Evolutionary conservation across 495 filamentous ascomycete genomes (phyloP).

Genomic region (Oleoguttula mirabilis): DNA sequence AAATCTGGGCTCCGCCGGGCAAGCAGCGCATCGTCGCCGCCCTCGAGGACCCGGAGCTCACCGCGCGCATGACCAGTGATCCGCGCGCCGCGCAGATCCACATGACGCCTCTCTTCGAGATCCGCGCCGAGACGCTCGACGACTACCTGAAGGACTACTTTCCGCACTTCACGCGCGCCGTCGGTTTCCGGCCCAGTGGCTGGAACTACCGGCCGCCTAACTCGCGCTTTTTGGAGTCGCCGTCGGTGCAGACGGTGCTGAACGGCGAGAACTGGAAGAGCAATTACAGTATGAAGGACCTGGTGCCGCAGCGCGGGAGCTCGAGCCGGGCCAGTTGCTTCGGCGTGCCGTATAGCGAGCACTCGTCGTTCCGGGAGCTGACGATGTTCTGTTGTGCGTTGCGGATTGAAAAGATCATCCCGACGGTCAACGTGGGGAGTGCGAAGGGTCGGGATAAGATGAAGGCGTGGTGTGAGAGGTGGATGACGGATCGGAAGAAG

Average conservation of each 20-base stretch:
- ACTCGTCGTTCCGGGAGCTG: constrained; percentile 85
- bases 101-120: constrained; percentile 91
- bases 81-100: constrained; percentile 85
- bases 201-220: constrained; percentile 78
- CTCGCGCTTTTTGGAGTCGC: constrained; percentile 49
- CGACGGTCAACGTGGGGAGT: constrained; percentile 84
- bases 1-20: constrained; percentile 74
- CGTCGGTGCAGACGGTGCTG: constrained; percentile 56
- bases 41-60: constrained; percentile 75
- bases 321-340: constrained; percentile 67
- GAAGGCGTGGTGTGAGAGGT: constrained; percentile 83
- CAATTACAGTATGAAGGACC: constrained; percentile 48
- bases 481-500: constrained; percentile 73
- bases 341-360: constrained; percentile 89
- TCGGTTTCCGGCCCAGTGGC: constrained; percentile 85
- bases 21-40: constrained; percentile 76
- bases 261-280: constrained; percentile 62
- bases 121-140: constrained; percentile 71
- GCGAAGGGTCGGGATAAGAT: constrained; percentile 61
- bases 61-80: constrained; percentile 60
- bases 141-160: constrained; percentile 73
- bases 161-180: constrained; percentile 66
- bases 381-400: constrained; percentile 84
- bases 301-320: constrained; percentile 69
- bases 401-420: constrained; percentile 76